Evolutionary conservation across 202 grass and related monocot genomes (phyloP).

Genomic region (Cymbopogon flexuosus): DNA sequence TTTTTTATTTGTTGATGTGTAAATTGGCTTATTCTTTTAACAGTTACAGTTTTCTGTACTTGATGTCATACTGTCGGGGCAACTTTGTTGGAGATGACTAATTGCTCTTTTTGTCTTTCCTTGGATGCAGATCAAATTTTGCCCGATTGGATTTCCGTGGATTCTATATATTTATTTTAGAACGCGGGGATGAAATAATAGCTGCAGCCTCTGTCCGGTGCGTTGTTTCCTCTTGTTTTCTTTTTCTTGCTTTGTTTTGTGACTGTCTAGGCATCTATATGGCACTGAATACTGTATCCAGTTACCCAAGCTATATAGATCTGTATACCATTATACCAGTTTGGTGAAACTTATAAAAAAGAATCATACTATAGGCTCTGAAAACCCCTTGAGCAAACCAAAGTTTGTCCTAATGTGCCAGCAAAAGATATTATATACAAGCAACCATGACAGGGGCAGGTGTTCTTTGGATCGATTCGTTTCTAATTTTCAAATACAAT

Average conservation of each 20-base stretch:
- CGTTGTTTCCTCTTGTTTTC: slow-evolving; percentile 22
- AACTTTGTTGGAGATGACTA: slow-evolving; percentile 12
- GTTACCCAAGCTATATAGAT: neutral
- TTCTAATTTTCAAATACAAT: neutral
- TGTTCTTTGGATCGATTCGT: neutral
- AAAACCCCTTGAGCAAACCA: neutral
- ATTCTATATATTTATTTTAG: slow-evolving; percentile 80
- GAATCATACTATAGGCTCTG: neutral
- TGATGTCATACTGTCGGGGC: neutral
- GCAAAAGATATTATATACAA: neutral
- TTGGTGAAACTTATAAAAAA: neutral
- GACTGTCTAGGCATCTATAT: slow-evolving; percentile 16
- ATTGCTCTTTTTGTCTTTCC: slow-evolving; percentile 27
- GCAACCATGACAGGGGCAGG: neutral
- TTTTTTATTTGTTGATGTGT: neutral
- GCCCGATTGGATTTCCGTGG: slow-evolving; percentile 63
- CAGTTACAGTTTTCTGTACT: slow-evolving; percentile 16
- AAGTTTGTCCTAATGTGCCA: neutral
- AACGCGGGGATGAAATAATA: slow-evolving; percentile 87
- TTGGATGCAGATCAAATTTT: slow-evolving; percentile 69
- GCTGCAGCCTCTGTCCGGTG: slow-evolving; percentile 80
- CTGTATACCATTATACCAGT: neutral
- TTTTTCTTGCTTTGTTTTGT: slow-evolving; percentile 4
- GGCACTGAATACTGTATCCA: neutral
- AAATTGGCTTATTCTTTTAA: neutral